Conservation (phyloP, 306 rosid genomes). For the Castanea crenata region DNA sequence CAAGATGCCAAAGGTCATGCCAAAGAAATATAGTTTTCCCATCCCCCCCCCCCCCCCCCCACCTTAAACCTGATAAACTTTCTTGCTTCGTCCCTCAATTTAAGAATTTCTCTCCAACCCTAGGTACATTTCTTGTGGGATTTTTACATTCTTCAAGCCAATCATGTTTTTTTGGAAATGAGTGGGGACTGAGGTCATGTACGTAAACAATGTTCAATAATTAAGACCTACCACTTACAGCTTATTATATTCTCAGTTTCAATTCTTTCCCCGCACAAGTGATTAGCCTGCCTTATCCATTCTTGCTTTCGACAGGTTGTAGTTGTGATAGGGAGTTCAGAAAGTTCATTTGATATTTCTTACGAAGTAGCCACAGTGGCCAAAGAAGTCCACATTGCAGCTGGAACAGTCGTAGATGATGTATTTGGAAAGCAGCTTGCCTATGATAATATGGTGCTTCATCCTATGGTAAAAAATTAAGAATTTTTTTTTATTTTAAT, state of each 20-base stretch:
- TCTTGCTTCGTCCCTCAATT: no score
- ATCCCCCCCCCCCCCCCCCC: no score
- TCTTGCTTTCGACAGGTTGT: conserved; percentile 44
- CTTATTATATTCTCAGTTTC: neutral
- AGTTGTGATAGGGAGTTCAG: conserved; percentile 63
- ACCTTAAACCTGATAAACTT: no score
- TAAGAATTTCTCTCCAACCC: no score
- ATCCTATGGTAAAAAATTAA: conserved; percentile 58
- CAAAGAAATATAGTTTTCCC: no score
- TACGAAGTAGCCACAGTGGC: conserved; percentile 66
- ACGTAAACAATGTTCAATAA: no score
- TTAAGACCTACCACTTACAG: neutral
- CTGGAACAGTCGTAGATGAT: conserved; percentile 36
- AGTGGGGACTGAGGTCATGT: no score
- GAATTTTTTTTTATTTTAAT: no score
- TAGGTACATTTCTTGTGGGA: no score
- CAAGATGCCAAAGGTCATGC: no score
- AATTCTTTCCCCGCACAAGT: neutral
- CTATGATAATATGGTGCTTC: conserved; percentile 65
- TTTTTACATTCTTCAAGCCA: no score
- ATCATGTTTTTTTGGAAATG: no score
- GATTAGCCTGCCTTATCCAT: neutral
- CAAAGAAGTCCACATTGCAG: conserved; percentile 74
- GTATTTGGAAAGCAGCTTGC: conserved; percentile 39
- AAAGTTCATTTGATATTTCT: conserved; percentile 72